These are phyloP conservation scores for Sanghuangporus weigelae DNA, from an alignment of 1,284 basidiomycete species.

Conservation along the genomic window DNA sequence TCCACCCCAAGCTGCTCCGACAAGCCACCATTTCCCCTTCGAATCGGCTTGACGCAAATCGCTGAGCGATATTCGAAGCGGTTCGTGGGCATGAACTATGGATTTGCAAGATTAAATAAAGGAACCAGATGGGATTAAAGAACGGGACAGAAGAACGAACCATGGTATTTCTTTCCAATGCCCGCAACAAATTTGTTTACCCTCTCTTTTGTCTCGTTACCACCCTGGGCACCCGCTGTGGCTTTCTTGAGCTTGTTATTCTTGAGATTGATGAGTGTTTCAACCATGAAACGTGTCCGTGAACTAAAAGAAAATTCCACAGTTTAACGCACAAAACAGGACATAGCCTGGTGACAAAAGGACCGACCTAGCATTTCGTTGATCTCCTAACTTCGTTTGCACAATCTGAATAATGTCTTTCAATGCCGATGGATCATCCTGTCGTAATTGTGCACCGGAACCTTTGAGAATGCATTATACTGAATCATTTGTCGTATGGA, in stretches of 20 bases:
- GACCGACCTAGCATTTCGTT: constrained; percentile 53
- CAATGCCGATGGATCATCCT: constrained; percentile 80
- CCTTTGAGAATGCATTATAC: background rate
- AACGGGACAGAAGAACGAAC: constrained; percentile 34
- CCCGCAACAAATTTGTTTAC: constrained; percentile 82
- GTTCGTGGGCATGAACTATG: constrained; percentile 75
- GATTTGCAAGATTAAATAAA: background rate
- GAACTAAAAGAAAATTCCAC: constrained; percentile 44
- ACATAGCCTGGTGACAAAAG: background rate
- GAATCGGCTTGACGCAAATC: constrained; percentile 83
- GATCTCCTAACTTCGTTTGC: constrained; percentile 62
- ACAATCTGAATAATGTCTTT: constrained; percentile 84
- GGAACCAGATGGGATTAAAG: background rate
- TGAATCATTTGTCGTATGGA: background rate
- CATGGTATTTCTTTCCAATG: constrained; percentile 71
- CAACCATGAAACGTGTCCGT: constrained; percentile 88
- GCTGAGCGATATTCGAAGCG: constrained; percentile 76
- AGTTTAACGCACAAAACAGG: background rate
- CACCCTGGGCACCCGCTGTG: constrained; percentile 51
- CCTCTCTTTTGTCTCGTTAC: constrained; percentile 67
- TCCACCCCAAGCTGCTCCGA: constrained; percentile 94
- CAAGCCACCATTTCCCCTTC: constrained; percentile 98
- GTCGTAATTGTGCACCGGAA: constrained; percentile 75
- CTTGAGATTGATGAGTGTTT: constrained; percentile 84
- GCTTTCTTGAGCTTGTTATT: constrained; percentile 81